Evolutionary conservation across 2,329 filamentous ascomycete genomes (phyloP).

Genomic region (Aspergillus pseudoterreus): DNA sequence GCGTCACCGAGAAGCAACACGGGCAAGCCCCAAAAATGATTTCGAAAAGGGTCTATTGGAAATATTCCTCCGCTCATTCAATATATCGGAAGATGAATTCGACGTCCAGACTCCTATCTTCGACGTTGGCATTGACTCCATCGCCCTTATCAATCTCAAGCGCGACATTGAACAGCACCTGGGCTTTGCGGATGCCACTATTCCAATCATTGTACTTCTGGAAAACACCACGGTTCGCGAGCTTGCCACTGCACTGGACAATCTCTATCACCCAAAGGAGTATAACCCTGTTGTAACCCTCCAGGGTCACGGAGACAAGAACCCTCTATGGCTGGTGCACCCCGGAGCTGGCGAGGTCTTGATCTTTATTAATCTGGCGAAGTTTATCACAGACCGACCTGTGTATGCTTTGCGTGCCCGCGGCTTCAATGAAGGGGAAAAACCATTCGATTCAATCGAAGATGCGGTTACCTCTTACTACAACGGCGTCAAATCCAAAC

Average conservation of each 20-base stretch:
- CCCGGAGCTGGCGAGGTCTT: slow-evolving; percentile 39
- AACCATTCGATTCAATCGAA: slow-evolving; percentile 33
- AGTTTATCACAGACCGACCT: slow-evolving; percentile 12
- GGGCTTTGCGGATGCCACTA: slow-evolving; percentile 12
- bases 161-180: slow-evolving; percentile 29
- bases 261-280: slow-evolving; percentile 3
- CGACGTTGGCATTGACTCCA: slow-evolving; percentile 30
- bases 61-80: slow-evolving; percentile 8
- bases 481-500: slow-evolving; percentile 36
- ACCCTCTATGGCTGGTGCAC: slow-evolving; percentile 34
- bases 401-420: slow-evolving; percentile 16
- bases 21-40: slow-evolving; percentile 3
- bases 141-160: slow-evolving; percentile 43
- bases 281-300: slow-evolving; percentile 34
- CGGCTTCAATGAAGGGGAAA: slow-evolving; percentile 26
- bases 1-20: not conserved
- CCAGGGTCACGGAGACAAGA: slow-evolving; percentile 19
- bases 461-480: slow-evolving; percentile 44
- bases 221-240: slow-evolving; percentile 32
- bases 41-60: slow-evolving; percentile 7
- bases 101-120: slow-evolving; percentile 20
- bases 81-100: slow-evolving; percentile 8
- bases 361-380: slow-evolving; percentile 33
- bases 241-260: slow-evolving; percentile 23
- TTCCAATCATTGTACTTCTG: not conserved